Conservation (phyloP, 2,329 filamentous ascomycete species). For the Ceratocystis alfenasii region DNA sequence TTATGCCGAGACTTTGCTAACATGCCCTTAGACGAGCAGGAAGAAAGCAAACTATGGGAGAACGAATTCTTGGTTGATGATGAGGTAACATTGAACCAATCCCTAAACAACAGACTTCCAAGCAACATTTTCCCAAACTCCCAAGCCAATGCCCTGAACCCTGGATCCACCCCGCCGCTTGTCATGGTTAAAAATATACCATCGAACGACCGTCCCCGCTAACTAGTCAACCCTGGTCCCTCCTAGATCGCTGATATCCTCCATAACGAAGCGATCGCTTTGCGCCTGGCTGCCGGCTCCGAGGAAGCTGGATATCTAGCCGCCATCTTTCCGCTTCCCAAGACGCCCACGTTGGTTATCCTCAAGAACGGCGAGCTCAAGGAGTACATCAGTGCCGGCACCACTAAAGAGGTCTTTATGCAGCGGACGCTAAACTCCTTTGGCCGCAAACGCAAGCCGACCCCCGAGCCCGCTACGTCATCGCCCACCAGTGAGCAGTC, state of each 20-base stretch:
- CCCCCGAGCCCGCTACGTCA: constrained; percentile 16
- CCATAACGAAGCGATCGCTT: constrained; percentile 50
- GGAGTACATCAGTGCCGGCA: constrained; percentile 59
- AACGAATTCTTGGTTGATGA: constrained; percentile 50
- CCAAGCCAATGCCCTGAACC: neutral
- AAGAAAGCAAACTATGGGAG: constrained; percentile 63
- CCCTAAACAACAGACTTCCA: neutral
- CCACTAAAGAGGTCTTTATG: constrained; percentile 54
- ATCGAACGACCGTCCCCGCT: no score
- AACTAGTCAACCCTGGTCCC: neutral
- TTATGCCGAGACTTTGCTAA: neutral
- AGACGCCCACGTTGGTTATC: constrained; percentile 65
- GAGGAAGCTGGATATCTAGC: constrained; percentile 71
- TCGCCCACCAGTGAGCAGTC: constrained; percentile 19
- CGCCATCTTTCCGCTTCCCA: constrained; percentile 69
- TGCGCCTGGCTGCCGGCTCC: constrained; percentile 60
- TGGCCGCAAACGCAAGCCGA: constrained; percentile 23
- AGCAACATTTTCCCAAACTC: neutral
- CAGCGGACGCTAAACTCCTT: constrained; percentile 32
- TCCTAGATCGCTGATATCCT: constrained; percentile 45
- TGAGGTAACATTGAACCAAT: constrained; percentile 34
- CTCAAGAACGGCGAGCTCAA: constrained; percentile 69
- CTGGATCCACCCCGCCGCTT: neutral
- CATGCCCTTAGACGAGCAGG: constrained; percentile 47
- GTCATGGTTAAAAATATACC: no score